Evolutionary conservation across 805 yeast species (phyloP), one percentile per base, ranked within the genome.

Genomic region (Saccharomycodes ludwigii): DNA sequence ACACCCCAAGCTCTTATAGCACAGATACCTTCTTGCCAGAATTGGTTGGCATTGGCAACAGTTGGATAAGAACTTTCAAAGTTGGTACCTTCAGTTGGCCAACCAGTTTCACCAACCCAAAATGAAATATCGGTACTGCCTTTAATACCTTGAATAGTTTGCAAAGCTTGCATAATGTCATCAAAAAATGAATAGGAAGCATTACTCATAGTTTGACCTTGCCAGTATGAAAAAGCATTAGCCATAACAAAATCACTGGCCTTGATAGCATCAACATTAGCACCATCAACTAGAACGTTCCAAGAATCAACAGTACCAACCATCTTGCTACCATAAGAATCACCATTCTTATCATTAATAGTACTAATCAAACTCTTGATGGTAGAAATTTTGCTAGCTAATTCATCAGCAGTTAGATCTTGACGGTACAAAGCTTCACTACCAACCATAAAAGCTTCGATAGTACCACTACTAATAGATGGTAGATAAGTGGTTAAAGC

Each of bases 181-280:
- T 86, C 96, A 44, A 84, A 72, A 78, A 86, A 88, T 2, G 95
- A 84, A 69, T 73, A 82, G 12, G 94, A 73, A 18, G 95, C 72
- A 58, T 86, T 86, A 30, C 58, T 51, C 71, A 68, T 70, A 44
- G 84, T 69, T 66, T 85, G 96, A 27, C 96, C 96, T 66, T 88
- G 97, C 97, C 97, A 88, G 76, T 86, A 88, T 6, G 96, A 82
- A 71, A 88, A 88, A 31, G 95, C 96, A 55, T 88, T 88, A 50
- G 95, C 94, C 56, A 77, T 80, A 39, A 85, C 74, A 48, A 83
- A 65, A 57, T 88, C 97, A 29, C 93, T 65, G 32, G 84, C 86
- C 56, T 72, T 47, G 52, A 88, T 76, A 35, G 80, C 94, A 17
- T 78, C 71, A 31, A 60, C 47, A 42, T 76, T 65, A 44, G 66